These are phyloP conservation scores for Thinopyrum elongatum DNA, from an alignment of 176 grass and related monocot species.

Conservation along the genomic window DNA sequence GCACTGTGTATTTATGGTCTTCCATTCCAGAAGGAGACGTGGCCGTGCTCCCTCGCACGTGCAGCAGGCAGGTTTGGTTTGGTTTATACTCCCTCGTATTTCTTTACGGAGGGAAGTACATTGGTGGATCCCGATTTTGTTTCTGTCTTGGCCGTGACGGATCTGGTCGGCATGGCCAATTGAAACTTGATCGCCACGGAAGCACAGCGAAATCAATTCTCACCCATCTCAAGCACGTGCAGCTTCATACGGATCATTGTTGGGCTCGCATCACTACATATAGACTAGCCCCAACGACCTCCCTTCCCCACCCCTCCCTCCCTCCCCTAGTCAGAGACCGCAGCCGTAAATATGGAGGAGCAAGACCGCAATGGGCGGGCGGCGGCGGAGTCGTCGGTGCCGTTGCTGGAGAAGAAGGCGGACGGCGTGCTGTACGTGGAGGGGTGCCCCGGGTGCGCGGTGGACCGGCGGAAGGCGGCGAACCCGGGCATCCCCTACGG, in stretches of 20 bases:
- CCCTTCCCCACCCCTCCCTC: background rate
- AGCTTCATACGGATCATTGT: background rate
- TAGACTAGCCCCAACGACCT: background rate
- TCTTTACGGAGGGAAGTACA: too few relatives aligned
- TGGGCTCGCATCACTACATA: background rate
- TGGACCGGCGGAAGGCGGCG: slow-evolving; percentile 39
- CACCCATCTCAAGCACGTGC: background rate
- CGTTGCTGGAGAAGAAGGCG: slow-evolving; percentile 32
- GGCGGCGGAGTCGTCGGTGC: slow-evolving; percentile 5
- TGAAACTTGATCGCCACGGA: background rate
- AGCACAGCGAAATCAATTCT: background rate
- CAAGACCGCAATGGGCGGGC: background rate
- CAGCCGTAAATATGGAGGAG: background rate
- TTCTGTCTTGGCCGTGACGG: background rate
- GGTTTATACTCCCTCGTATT: too few relatives aligned
- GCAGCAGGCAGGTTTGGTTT: too few relatives aligned
- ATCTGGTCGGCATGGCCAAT: background rate
- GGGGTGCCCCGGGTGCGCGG: slow-evolving; percentile 46
- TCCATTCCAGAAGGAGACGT: too few relatives aligned
- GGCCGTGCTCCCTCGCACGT: too few relatives aligned
- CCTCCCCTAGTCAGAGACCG: background rate
- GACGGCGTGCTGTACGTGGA: slow-evolving; percentile 17
- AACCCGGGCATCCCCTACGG: slow-evolving; percentile 39
- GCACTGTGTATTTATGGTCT: too few relatives aligned
- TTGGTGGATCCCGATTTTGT: background rate